Evolutionary conservation across 345 rosid genomes (phyloP).

Genomic region (Populus deltoides): DNA sequence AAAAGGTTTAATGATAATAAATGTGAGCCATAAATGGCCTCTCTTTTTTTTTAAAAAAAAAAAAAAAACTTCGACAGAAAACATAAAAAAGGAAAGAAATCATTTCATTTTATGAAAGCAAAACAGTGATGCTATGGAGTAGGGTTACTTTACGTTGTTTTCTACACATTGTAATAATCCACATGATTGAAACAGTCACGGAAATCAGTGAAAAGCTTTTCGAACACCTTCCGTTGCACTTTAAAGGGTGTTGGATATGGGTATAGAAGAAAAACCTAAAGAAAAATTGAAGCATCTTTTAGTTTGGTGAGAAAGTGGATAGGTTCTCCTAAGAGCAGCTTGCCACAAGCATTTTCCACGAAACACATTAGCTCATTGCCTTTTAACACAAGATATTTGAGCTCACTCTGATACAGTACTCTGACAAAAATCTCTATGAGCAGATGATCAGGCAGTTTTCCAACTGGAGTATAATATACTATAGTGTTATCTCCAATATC

Average conservation of each 20-base stretch:
- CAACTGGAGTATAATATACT: slow-evolving; percentile 37
- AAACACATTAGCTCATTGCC: slow-evolving; percentile 71
- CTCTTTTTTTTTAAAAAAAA: too few species aligned
- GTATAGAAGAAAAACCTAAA: too few species aligned
- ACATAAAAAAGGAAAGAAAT: too few species aligned
- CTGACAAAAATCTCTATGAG: slow-evolving; percentile 70
- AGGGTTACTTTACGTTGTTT: too few species aligned
- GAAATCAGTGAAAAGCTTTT: slow-evolving; percentile 79
- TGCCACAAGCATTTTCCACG: slow-evolving; percentile 77
- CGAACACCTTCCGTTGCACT: slow-evolving; percentile 57
- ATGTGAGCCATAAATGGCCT: too few species aligned
- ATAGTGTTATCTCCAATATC: slow-evolving; percentile 19
- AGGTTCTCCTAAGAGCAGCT: slow-evolving; percentile 57
- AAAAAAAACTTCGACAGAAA: too few species aligned
- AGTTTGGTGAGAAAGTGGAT: slow-evolving; percentile 50
- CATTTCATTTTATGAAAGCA: too few species aligned
- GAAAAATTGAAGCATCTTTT: slow-evolving; percentile 39
- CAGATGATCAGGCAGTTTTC: slow-evolving; percentile 72
- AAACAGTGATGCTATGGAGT: too few species aligned
- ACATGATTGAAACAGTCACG: slow-evolving; percentile 58
- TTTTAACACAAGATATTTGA: slow-evolving; percentile 57
- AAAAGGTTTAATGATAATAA: not conserved
- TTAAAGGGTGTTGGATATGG: too few species aligned
- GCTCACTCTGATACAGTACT: slow-evolving; percentile 59
- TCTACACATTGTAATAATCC: slow-evolving; percentile 53